Evolutionary conservation across 768 basidiomycete species (phyloP), one percentile per base, ranked within the genome.

Genomic region (Boletus tylopilopsis): DNA sequence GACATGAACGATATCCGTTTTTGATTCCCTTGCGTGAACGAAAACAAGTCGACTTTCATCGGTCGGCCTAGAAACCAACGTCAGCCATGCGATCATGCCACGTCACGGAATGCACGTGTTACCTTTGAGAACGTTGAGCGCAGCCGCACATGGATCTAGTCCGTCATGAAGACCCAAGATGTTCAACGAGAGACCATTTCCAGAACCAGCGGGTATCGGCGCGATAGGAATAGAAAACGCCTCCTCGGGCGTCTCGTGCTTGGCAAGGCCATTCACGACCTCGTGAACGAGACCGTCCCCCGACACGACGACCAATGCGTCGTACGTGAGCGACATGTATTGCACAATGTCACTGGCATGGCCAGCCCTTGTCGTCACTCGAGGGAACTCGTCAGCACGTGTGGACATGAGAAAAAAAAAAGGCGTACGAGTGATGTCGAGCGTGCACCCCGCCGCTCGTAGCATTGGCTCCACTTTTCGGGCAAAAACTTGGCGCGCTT

Each of bases 281-380:
- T 94, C 92, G 60, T 93, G 87, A 15, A 91, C 62, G 30, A 90
- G 73, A 8, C 92, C 92, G 58, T 94, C 92, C 0, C 92, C 92
- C 0, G 90, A 92, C 21, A 94, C 76, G 25, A 81, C 68, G 32
- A 89, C 76, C 35, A 94, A 63, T 0, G 83, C 88, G 54, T 93
- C 90, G 53, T 78, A 87, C 15, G 76, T 72, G 5, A 88, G 73
- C 1, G 73, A 53, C 29, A 90, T 65, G 4, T 70, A 67, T 53
- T 79, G 80, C 0, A 74, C 80, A 49, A 92, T 72, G 29, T 89
- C 82, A 33, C 67, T 68, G 3, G 87, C 90, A 64, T 94, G 88
- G 5, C 78, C 77, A 3, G 62, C 55, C 51, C 78, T 75, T 4
- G 76, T 78, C 0, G 89, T 90, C 41, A 80, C 90, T 90, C 58